Percentiles rank a stretch among this genome's conserved stretches.
Evolutionary conservation across 2,329 filamentous ascomycete species (phyloP).

Genomic region (Colletotrichum sp.): DNA sequence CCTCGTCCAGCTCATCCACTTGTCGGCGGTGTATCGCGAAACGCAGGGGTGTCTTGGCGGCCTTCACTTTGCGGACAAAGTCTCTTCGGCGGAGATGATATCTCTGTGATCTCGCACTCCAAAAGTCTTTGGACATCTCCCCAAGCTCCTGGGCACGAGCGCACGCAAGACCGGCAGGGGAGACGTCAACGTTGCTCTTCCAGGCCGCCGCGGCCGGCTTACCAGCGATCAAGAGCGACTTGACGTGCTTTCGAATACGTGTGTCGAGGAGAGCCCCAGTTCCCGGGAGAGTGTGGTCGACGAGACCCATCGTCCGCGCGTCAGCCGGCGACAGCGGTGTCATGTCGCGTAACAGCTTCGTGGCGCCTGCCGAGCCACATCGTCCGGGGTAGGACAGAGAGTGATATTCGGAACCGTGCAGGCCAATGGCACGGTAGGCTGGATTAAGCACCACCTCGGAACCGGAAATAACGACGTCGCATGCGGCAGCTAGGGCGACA

Average conservation of each 20-base stretch:
- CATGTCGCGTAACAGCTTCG: conserved; percentile 39
- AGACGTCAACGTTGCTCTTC: conserved; percentile 39
- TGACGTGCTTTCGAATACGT: conserved; percentile 38
- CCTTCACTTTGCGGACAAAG: conserved; percentile 45
- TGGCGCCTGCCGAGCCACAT: conserved; percentile 36
- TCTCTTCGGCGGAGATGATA: conserved; percentile 42
- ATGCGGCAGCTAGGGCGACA: conserved; percentile 45
- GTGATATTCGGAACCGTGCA: conserved; percentile 46
- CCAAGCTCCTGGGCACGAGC: conserved; percentile 40
- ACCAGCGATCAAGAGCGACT: conserved; percentile 29
- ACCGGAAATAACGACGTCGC: conserved; percentile 40
- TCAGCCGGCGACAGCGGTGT: conserved; percentile 40
- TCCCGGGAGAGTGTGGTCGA: conserved; percentile 43
- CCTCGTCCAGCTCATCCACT: conserved; percentile 34
- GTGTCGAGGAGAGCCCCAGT: conserved; percentile 36
- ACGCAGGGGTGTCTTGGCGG: conserved; percentile 39
- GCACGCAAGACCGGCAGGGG: conserved; percentile 32
- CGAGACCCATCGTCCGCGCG: conserved; percentile 40
- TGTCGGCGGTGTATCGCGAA: conserved; percentile 42
- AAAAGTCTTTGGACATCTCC: conserved; percentile 48
- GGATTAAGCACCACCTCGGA: conserved; percentile 44
- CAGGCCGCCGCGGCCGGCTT: conserved; percentile 27
- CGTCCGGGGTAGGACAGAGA: conserved; percentile 42
- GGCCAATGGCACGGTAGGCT: conserved; percentile 41
- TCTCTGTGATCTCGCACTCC: conserved; percentile 37